phyloP scores from a whole-genome alignment of 345 rosid species.

The Sisymbrium altissimum region DNA sequence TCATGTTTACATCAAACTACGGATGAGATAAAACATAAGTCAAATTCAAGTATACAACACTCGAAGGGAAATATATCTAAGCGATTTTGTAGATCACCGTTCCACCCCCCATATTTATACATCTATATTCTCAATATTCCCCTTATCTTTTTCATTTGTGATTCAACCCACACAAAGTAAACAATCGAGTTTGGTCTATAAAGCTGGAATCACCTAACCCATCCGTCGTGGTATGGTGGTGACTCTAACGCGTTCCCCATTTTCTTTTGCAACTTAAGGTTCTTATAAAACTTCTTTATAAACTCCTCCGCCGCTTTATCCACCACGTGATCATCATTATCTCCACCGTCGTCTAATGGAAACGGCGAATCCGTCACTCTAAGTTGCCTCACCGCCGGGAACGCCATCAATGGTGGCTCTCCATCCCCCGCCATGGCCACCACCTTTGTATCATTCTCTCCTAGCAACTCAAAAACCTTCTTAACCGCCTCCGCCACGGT shows the following conservation, averaged over 20 bases:
- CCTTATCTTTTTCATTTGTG: background rate
- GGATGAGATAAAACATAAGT: background rate
- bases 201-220: conserved; percentile 42
- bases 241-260: conserved; percentile 42
- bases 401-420: conserved; percentile 37
- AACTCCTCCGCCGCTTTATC: conserved; percentile 81
- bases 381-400: conserved; percentile 60
- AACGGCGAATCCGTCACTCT: conserved; percentile 83
- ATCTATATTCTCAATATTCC: background rate
- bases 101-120: background rate
- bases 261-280: conserved; percentile 48
- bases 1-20: conserved; percentile 10
- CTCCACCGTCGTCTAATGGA: conserved; percentile 59
- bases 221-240: conserved; percentile 48
- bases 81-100: conserved; percentile 6
- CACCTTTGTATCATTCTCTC: conserved; percentile 27
- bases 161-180: background rate
- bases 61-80: background rate
- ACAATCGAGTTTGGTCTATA: background rate
- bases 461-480: conserved; percentile 68
- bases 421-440: conserved; percentile 15
- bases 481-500: conserved; percentile 56
- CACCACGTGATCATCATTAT: conserved; percentile 50
- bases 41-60: conserved; percentile 11
- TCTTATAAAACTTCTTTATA: conserved; percentile 63